Percentiles rank a stretch among this genome's conserved stretches.
Evolutionary conservation across 495 filamentous ascomycete genomes (phyloP).

Genomic region (Stereocaulon alpinum): DNA sequence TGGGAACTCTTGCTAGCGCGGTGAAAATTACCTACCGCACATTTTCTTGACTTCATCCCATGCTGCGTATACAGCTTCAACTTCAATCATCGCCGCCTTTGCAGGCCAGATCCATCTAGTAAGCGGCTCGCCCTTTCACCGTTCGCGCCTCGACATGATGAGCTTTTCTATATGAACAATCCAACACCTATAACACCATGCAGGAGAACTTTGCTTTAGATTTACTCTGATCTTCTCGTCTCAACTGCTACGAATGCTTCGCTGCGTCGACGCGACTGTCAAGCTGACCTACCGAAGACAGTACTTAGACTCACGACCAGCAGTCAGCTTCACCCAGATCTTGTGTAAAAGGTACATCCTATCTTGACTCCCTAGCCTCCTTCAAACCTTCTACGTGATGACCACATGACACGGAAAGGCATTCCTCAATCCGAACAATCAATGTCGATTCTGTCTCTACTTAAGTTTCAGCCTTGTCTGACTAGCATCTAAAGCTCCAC

Average conservation of each 20-base stretch:
- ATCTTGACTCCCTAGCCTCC: constrained; percentile 17
- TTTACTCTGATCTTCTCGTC: constrained; percentile 49
- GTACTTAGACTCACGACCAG: constrained; percentile 5
- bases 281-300: constrained; percentile 9
- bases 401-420: constrained; percentile 80
- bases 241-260: neutral
- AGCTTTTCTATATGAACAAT: constrained; percentile 58
- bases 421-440: constrained; percentile 94
- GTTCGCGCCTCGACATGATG: constrained; percentile 29
- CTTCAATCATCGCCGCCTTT: too few species aligned
- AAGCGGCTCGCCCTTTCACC: neutral
- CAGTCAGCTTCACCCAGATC: constrained; percentile 6
- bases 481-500: constrained; percentile 30
- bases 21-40: neutral
- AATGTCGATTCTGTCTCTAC: constrained; percentile 73
- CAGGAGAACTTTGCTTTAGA: constrained; percentile 56
- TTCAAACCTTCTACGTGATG: constrained; percentile 49
- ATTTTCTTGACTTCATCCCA: neutral
- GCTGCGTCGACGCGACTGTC: neutral
- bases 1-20: neutral
- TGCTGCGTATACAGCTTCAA: neutral
- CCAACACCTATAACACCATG: constrained; percentile 68
- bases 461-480: constrained; percentile 99
- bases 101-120: too few species aligned
- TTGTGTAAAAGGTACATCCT: constrained; percentile 47